These are phyloP conservation scores for Puccinia triticina DNA, from an alignment of 1,284 basidiomycete species.

Conservation along the genomic window DNA sequence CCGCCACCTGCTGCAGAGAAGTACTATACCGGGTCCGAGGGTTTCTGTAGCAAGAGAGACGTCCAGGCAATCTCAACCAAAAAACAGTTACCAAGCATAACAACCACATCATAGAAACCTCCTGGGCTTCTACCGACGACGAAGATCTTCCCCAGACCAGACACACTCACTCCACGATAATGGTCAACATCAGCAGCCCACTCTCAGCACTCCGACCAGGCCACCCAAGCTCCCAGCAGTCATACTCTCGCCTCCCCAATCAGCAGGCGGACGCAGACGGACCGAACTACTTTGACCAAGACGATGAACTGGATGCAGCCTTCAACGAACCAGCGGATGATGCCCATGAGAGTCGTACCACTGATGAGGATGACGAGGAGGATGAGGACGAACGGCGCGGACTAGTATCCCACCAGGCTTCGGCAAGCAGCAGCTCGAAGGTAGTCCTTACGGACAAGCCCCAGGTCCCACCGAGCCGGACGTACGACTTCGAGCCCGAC, in stretches of 20 bases:
- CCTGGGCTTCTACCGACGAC: no score
- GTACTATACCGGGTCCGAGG: no score
- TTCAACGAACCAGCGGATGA: conserved; percentile 37
- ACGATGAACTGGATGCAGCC: conserved; percentile 48
- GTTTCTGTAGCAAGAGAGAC: no score
- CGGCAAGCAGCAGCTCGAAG: conserved; percentile 19
- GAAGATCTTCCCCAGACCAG: background rate
- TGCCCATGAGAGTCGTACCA: background rate
- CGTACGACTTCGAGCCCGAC: conserved; percentile 48
- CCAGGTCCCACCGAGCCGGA: background rate
- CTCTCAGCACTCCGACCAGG: conserved; percentile 15
- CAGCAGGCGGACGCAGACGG: background rate
- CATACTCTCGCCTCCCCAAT: conserved; percentile 15
- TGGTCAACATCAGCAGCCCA: background rate
- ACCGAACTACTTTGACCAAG: conserved; percentile 27
- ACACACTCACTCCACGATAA: background rate
- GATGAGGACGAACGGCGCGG: conserved; percentile 12
- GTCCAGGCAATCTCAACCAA: no score
- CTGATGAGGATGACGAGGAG: conserved; percentile 25
- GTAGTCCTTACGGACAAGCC: background rate
- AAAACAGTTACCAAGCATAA: no score
- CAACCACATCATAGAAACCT: no score
- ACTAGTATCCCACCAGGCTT: conserved; percentile 5
- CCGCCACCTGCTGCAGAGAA: no score
- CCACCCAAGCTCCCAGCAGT: background rate